Evolutionary conservation across 1,139 yeast species (phyloP), one percentile per base, ranked within the genome.

Genomic region (Lodderomyces parapsilosis): DNA sequence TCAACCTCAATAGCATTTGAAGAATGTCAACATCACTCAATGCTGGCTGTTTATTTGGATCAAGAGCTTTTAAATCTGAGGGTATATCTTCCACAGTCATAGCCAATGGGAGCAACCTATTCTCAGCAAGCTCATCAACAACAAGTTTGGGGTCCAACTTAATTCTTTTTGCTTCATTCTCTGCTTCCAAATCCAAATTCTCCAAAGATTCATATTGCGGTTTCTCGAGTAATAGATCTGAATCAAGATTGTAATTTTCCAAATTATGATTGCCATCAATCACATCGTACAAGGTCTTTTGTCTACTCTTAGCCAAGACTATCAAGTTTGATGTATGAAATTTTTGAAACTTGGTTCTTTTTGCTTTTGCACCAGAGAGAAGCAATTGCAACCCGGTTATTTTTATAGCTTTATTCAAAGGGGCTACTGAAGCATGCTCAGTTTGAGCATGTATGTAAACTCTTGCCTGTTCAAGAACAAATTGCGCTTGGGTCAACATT

Each of bases 311-410:
- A 1, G 98, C 98, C 30, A 91, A 66, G 24, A 90, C 78, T n/a
- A 91, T 77, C 50, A 93, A 75, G 38, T 89, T 81, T 0, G 96
- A 78, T 13, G 86, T 78, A 20, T 83, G 80, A 39, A 72, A 76
- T 38, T 74, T 76, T 63, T 93, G 99, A 58, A 70, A 87, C 60
- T 87, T 88, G 3, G 99, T 91, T 59, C 94, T 75, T 58, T 84
- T 86, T 5, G 96, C 97, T 53, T 83, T 81, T 40, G 93, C 88
- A 50, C 99, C 99, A 1, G 97, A 85, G 39, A 91, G 65, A 1
- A 84, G 76, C 49, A 85, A 76, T 35, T 75, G 68, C 39, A 94
- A 71, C 1, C 80, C 78, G 0, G 95, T 81, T 9, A 81, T 55
- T 22, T 71, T 71, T 44, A 73, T 76, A 23, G 78, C 94, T 62